A percentile compares a stretch with the other conserved stretches of the same genome.
Conservation (phyloP, 1,139 yeast genomes). For the Yamadazyma friedrichii region DNA sequence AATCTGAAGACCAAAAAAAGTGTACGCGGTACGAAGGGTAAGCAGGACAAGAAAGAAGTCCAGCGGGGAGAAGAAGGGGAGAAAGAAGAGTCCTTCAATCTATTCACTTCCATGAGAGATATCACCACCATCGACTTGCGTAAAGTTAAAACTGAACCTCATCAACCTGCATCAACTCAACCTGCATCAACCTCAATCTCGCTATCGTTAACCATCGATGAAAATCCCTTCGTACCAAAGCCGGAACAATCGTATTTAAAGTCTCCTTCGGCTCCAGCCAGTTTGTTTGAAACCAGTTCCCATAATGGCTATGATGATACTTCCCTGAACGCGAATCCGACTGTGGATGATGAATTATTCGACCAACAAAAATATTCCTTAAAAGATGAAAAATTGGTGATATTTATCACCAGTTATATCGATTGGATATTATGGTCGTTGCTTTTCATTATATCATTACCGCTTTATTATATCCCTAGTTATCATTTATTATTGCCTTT, state of each 20-base stretch:
- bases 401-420: constrained; percentile 44
- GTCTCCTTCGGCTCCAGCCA: constrained; percentile 10
- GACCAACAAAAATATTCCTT: constrained; percentile 7
- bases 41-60: not conserved
- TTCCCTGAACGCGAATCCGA: no score
- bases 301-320: not conserved
- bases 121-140: constrained; percentile 28
- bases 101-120: constrained; percentile 33
- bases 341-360: not conserved
- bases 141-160: constrained; percentile 17
- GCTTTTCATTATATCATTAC: constrained; percentile 53
- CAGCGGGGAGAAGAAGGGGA: not conserved
- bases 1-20: constrained; percentile 9
- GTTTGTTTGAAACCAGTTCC: constrained; percentile 1
- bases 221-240: constrained; percentile 19
- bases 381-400: constrained; percentile 27
- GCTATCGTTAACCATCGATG: constrained; percentile 10
- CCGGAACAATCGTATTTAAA: constrained; percentile 22
- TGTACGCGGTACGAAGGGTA: no score
- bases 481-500: constrained; percentile 59
- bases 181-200: not conserved
- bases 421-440: constrained; percentile 54
- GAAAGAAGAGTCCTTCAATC: constrained; percentile 5
- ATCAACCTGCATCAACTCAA: not conserved
- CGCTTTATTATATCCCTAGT: constrained; percentile 45